These are phyloP conservation scores for Ascoidea asiatica DNA, from an alignment of 805 yeast species.

Conservation along the genomic window DNA sequence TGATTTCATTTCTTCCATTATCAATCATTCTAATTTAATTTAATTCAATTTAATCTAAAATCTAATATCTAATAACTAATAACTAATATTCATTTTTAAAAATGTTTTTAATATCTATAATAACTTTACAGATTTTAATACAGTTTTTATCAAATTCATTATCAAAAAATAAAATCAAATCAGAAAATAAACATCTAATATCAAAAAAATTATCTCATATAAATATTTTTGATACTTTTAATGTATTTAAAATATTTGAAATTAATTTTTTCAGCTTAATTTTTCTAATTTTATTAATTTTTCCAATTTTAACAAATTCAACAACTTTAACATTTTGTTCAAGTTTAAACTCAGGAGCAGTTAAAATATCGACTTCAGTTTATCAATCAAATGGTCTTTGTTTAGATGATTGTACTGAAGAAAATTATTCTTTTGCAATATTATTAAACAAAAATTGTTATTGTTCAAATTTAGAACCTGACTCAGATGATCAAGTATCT, in stretches of 20 bases:
- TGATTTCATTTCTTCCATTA: background rate
- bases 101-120: too few species aligned
- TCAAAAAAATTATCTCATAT: too few species aligned
- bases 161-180: too few species aligned
- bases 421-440: constrained; percentile 26
- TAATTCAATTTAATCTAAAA: too few species aligned
- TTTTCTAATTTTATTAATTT: too few species aligned
- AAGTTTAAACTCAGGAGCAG: constrained; percentile 12
- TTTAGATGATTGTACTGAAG: constrained; percentile 22
- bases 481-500: constrained; percentile 14
- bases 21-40: background rate
- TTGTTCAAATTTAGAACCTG: constrained; percentile 33
- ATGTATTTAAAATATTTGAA: too few species aligned
- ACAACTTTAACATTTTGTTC: background rate
- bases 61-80: too few species aligned
- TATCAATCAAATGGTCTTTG: constrained; percentile 30
- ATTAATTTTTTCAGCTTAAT: background rate
- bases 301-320: background rate
- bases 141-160: too few species aligned
- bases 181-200: too few species aligned
- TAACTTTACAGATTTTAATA: too few species aligned
- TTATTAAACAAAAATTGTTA: constrained; percentile 31
- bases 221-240: too few species aligned
- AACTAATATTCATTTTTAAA: too few species aligned
- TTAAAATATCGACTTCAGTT: constrained; percentile 15